Percentiles rank a stretch among this genome's conserved stretches.
phyloP scores from a whole-genome alignment of 202 grass and related monocot species.

The Setaria viridis region DNA sequence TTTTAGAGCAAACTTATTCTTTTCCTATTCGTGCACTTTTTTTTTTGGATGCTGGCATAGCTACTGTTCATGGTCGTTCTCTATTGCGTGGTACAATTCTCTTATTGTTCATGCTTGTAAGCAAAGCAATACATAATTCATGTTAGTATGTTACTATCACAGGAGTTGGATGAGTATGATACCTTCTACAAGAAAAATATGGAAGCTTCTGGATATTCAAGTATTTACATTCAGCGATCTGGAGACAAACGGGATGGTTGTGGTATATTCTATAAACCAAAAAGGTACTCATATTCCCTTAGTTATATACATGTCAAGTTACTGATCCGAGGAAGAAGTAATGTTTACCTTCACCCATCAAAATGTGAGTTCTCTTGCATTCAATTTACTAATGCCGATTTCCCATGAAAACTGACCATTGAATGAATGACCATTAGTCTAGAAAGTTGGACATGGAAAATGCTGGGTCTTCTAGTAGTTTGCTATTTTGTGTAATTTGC shows the following conservation, averaged over 20 bases:
- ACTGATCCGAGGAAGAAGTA: not conserved
- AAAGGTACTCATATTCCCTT: constrained; percentile 52
- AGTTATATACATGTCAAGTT: not conserved
- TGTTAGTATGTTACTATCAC: constrained; percentile 32
- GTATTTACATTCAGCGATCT: constrained; percentile 90
- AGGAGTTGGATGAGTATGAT: constrained; percentile 96
- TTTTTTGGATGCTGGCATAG: not conserved
- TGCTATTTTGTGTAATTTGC: not conserved
- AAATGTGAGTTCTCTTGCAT: constrained; percentile 16
- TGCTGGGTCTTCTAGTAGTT: not conserved
- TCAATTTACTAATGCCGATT: not conserved
- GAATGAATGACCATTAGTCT: constrained; percentile 18
- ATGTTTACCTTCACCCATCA: constrained; percentile 22
- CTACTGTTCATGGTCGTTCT: constrained; percentile 8
- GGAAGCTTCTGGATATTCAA: constrained; percentile 83
- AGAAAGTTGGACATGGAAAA: constrained; percentile 27
- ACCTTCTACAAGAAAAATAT: constrained; percentile 92
- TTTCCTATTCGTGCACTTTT: not conserved
- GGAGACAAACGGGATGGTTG: constrained; percentile 89
- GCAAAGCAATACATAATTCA: constrained; percentile 45
- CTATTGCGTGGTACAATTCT: constrained; percentile 18
- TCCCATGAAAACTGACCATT: not conserved
- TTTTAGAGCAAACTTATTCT: not conserved
- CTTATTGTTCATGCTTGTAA: constrained; percentile 32
- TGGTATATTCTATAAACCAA: constrained; percentile 91